These are phyloP conservation scores for Leccinum arenicola DNA, from an alignment of 768 basidiomycete genomes.

Conservation along the genomic window DNA sequence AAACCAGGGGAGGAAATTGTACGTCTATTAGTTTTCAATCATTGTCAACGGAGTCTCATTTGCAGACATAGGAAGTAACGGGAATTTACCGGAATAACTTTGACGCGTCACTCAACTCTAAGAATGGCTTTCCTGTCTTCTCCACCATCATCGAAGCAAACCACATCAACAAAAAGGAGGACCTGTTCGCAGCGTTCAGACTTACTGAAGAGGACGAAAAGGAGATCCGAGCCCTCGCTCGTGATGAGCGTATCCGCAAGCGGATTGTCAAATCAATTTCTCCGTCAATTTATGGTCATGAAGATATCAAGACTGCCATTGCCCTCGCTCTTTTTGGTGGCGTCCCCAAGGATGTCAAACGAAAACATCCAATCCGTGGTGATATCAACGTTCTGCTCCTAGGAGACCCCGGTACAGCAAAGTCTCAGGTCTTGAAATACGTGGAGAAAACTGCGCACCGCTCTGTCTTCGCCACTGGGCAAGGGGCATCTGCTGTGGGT, in stretches of 20 bases:
- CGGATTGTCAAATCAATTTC: conserved; percentile 98
- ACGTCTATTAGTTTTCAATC: conserved; percentile 26
- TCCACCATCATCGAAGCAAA: conserved; percentile 98
- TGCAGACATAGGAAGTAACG: conserved; percentile 76
- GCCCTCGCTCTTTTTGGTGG: conserved; percentile 95
- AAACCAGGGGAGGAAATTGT: conserved; percentile 99
- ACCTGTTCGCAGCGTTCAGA: conserved; percentile 96
- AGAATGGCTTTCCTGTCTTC: conserved; percentile 99
- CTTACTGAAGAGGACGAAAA: conserved; percentile 96
- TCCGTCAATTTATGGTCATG: conserved; percentile 98
- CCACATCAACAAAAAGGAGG: conserved; percentile 98
- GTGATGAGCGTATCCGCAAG: conserved; percentile 93
- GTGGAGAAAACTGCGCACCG: conserved; percentile 98
- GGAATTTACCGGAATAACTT: conserved; percentile 99
- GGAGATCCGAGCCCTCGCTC: conserved; percentile 81
- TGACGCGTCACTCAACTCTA: conserved; percentile 95
- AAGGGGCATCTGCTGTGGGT: conserved; percentile 98
- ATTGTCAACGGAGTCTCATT: conserved; percentile 8
- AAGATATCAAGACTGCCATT: conserved; percentile 97
- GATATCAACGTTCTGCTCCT: conserved; percentile 97
- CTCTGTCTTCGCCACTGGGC: conserved; percentile 97
- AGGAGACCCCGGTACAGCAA: conserved; percentile 98
- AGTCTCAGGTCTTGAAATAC: conserved; percentile 98
- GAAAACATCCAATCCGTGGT: conserved; percentile 93
- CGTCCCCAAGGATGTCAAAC: conserved; percentile 92